Evolutionary conservation across 2,329 filamentous ascomycete species (phyloP).

Genomic region (Zymoseptoria passerinii): DNA sequence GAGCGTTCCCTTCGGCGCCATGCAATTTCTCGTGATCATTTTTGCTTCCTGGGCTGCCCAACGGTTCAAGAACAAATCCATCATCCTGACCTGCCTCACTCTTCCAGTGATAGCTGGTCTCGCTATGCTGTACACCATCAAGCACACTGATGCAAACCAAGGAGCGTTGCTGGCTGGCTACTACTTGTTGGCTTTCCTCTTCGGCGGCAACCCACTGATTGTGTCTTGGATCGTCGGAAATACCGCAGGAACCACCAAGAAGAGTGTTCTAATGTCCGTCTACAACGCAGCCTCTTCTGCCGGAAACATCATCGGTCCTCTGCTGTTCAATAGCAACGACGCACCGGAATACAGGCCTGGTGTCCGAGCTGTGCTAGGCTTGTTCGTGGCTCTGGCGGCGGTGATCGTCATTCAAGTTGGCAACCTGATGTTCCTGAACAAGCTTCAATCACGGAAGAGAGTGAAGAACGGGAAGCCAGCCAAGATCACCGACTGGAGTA

Average conservation of each 20-base stretch:
- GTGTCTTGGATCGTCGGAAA: conserved; percentile 63
- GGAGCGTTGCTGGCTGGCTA: conserved; percentile 52
- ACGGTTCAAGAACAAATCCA: conserved; percentile 49
- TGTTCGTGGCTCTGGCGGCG: conserved; percentile 47
- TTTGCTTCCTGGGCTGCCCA: conserved; percentile 51
- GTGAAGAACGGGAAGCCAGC: conserved; percentile 54
- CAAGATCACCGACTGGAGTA: conserved; percentile 51
- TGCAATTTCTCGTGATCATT: conserved; percentile 53
- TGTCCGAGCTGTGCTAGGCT: conserved; percentile 47
- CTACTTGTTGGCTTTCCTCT: conserved; percentile 59
- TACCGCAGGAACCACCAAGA: conserved; percentile 60
- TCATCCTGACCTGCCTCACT: conserved; percentile 46
- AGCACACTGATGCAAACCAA: conserved; percentile 35
- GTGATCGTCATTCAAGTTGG: conserved; percentile 47
- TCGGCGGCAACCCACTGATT: conserved; percentile 56
- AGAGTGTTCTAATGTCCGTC: conserved; percentile 54
- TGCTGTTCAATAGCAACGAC: conserved; percentile 52
- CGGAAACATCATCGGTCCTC: conserved; percentile 60
- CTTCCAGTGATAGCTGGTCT: conserved; percentile 54
- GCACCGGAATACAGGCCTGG: conserved; percentile 53
- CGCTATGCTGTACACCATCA: conserved; percentile 49
- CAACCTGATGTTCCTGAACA: conserved; percentile 51
- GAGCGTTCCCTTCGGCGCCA: conserved; percentile 59
- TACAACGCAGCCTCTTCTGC: conserved; percentile 53
- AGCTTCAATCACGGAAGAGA: conserved; percentile 37